Conservation (phyloP, 2,329 filamentous ascomycete genomes). For the Trichoderma harzianum region DNA sequence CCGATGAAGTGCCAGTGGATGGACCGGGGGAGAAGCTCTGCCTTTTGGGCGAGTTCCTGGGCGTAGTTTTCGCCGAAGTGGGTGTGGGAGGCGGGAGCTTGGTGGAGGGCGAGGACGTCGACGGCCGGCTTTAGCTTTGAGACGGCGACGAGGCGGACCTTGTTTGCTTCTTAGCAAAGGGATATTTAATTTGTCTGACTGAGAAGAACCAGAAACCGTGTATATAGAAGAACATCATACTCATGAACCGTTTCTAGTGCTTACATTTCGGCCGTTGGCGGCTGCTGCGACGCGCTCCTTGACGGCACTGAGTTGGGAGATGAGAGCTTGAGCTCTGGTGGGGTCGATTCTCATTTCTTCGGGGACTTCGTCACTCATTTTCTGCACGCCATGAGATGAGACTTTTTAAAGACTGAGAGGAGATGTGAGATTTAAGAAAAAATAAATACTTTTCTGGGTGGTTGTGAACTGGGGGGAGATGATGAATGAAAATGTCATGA, state of each 20-base stretch:
- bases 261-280: conserved; percentile 52
- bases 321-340: conserved; percentile 58
- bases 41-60: conserved; percentile 85
- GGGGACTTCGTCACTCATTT: conserved; percentile 40
- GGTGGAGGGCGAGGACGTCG: conserved; percentile 82
- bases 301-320: conserved; percentile 60
- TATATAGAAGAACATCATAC: not conserved
- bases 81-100: conserved; percentile 53
- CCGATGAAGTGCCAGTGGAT: conserved; percentile 98
- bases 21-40: conserved; percentile 67
- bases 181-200: not conserved
- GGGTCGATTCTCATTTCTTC: conserved; percentile 61
- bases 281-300: conserved; percentile 54
- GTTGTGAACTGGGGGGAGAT: not conserved
- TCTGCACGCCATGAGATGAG: not conserved
- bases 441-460: not conserved
- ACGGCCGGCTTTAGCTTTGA: conserved; percentile 93
- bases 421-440: not conserved
- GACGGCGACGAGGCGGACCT: conserved; percentile 87
- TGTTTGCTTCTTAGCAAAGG: conserved; percentile 5
- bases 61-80: conserved; percentile 98
- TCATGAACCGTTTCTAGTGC: conserved; percentile 23
- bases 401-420: not conserved
- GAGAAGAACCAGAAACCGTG: not conserved
- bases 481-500: not conserved